Evolutionary conservation across 2,329 filamentous ascomycete species (phyloP).

Genomic region (Sclerotinia nivalis): DNA sequence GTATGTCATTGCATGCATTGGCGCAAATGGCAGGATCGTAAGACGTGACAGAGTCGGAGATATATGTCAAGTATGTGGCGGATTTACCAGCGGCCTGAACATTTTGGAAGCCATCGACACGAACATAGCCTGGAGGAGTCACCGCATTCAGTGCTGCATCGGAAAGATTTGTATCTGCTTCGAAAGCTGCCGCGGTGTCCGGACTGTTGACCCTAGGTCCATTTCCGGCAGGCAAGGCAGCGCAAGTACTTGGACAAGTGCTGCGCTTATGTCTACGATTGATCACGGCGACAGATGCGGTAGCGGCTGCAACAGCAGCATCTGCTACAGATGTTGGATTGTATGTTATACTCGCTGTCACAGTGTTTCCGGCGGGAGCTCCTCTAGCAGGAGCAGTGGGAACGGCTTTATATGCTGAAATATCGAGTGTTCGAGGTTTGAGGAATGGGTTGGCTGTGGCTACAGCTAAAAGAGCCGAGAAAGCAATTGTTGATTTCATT

Average conservation of each 20-base stretch:
- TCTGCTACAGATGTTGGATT: constrained; percentile 13
- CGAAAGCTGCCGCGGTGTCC: constrained; percentile 13
- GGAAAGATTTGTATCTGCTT: not conserved
- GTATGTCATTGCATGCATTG: constrained; percentile 20
- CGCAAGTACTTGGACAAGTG: not conserved
- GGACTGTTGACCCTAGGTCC: constrained; percentile 13
- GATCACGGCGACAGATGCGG: not conserved
- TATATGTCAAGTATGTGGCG: constrained; percentile 22
- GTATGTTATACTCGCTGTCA: constrained; percentile 12
- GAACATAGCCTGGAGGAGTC: constrained; percentile 6
- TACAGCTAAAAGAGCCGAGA: not conserved
- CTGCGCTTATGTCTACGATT: constrained; percentile 19
- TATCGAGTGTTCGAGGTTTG: constrained; percentile 18
- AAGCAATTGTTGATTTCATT: constrained; percentile 11
- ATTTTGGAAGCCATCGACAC: constrained; percentile 17
- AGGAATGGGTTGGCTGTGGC: constrained; percentile 13
- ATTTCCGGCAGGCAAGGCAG: constrained; percentile 13
- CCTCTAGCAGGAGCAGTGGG: constrained; percentile 12
- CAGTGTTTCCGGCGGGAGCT: constrained; percentile 17
- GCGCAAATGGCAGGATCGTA: constrained; percentile 23
- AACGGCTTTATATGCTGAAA: constrained; percentile 21
- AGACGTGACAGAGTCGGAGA: constrained; percentile 20
- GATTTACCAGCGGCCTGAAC: constrained; percentile 11
- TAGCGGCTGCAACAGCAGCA: constrained; percentile 3
- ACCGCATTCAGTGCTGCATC: constrained; percentile 14